Evolutionary conservation across 257 asterid species (phyloP), one percentile per base, ranked within the genome.

Genomic region (Plantago major): DNA sequence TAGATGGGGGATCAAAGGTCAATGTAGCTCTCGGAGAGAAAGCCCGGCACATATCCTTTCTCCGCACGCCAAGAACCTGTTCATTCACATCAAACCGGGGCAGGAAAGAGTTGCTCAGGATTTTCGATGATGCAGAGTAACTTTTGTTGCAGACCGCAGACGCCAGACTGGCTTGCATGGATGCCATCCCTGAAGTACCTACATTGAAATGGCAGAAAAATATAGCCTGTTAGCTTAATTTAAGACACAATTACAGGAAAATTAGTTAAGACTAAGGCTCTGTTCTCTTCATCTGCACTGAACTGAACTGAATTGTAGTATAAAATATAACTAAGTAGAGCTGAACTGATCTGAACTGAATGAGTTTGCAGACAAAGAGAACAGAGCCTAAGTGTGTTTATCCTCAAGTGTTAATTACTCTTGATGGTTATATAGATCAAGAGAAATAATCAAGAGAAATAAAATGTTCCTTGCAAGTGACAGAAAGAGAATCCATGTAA

Each of bases 1-100:
- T 55, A 13, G 82, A 28, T 0, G 95, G 80, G 40, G 89, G 89
- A 64, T 92, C 98, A 38, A 86, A 83, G 58, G 97, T 92, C 67
- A 86, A 57, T 50, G 95, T 81, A 64, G 95, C 96, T 75, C 71
- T 84, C 62, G 84, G 74, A 37, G 62, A 65, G 17, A 68, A 64
- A 73, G 77, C 30, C 11, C 60, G 48, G 16, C 71, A 28, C 0
- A 72, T 58, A 4, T 75, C 87, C 74, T 73, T 82, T 67, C 75
- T 69, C 64, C 67, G 19, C 6, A 54, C 2, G 28, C 72, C 59
- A 42, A 68, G 40, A 55, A 60, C 62, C 44, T 72, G 89, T 18
- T 78, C 79, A 5, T 62, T 76, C 61, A 78, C 57, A 59, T 77
- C 80, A 9, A 69, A 62, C 53, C 96, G 88, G n/a, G 81, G 79